phyloP scores from a whole-genome alignment of 208 protist species.

The Crithidia fasciculata region DNA sequence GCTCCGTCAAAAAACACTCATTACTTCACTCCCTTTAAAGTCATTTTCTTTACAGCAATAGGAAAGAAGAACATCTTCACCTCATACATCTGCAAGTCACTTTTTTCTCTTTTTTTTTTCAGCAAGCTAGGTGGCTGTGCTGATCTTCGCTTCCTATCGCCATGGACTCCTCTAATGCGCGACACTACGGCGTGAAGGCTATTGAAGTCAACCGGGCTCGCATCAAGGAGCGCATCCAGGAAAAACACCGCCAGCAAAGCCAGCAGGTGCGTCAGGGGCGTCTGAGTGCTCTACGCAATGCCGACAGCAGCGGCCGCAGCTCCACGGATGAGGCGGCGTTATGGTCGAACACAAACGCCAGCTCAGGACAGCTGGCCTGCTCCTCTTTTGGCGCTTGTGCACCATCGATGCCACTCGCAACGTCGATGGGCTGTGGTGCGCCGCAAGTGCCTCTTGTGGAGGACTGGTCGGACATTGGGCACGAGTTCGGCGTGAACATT shows the following conservation, averaged over 20 bases:
- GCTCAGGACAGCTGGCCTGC: neutral
- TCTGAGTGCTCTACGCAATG: constrained; percentile 28
- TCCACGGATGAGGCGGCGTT: neutral
- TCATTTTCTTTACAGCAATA: neutral
- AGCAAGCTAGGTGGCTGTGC: no score
- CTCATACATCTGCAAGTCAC: neutral
- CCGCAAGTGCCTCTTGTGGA: constrained; percentile 16
- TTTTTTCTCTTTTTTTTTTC: neutral
- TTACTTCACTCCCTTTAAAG: no score
- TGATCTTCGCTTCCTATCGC: neutral
- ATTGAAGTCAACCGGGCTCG: constrained; percentile 48
- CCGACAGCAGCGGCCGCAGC: neutral
- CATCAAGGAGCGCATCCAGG: constrained; percentile 69
- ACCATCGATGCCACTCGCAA: no score
- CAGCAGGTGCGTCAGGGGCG: constrained; percentile 23
- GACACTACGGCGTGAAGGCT: constrained; percentile 47
- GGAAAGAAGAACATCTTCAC: neutral
- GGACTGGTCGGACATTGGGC: constrained; percentile 55
- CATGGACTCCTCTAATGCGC: constrained; percentile 15
- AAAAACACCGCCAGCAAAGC: constrained; percentile 41
- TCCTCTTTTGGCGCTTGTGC: neutral
- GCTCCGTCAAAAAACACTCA: no score
- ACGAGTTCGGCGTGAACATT: constrained; percentile 68
- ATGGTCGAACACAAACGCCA: neutral
- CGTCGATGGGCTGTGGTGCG: neutral